Base-by-base conservation (phyloP, 2,329 filamentous ascomycete genomes). In the Alternaria ventricosa region DNA sequence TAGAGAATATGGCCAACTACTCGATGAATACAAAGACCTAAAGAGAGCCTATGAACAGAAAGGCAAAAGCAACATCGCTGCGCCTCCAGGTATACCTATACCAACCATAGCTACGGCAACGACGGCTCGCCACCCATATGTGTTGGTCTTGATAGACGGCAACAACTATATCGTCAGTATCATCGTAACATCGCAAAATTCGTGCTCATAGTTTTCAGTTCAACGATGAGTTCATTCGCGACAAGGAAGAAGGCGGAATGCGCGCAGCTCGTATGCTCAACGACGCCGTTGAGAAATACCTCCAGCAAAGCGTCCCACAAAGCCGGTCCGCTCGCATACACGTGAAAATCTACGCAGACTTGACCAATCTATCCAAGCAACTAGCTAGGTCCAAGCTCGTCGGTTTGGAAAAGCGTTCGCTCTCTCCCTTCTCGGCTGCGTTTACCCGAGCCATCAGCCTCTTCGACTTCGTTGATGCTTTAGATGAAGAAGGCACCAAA, bases 401-500 rank as follows among this genome's bases (percentile, higher is more conserved):
- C 13, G 86, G 87, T 0, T 69, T 84, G 5, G 86, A 89, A 60
- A 85, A 87, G 63, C 84, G 87, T 2, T 87, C 87, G 0, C 71
- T 89, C 5, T 80, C 86, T 0, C 81, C 85, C 0, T 89, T 90
- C 63, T 80, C 83, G 3, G 84, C 87, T 7, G 84, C 83, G 55
- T 89, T 90, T 71, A 88, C 85, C 49, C 80, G 86, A 13, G 84
- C 86, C 0, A 85, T 87, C 51, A 85, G 85, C 30, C 78, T 89
- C 0, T 88, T 87, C 63, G 88, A 90, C 67, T 89, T 88, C 69
- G 81, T 89, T 13, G 88, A 90, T 71, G 87, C 87, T 11, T 86
- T 88, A 10, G 85, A 87, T 65, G 82, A 87, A 36, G 89, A 89
- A 70, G 86, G 85, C 28, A 85, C 86, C 27, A 86, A 87, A 68